Base-by-base conservation (phyloP, 345 rosid genomes). In the Sapria himalayana region DNA sequence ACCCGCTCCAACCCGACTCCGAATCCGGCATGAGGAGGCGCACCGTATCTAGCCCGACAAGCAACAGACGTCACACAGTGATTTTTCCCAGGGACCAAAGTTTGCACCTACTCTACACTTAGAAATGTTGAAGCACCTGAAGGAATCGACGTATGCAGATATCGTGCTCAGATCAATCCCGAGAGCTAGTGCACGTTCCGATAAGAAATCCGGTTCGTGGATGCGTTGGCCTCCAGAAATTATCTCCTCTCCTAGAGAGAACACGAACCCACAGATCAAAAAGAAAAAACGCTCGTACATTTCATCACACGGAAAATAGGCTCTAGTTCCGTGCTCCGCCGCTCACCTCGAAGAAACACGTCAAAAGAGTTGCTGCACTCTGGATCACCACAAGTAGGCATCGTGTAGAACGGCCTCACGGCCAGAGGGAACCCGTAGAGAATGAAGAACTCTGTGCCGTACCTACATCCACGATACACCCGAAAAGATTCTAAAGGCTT, bases 171-270 rank as follows among this genome's bases (percentile, higher is more conserved):
- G 80, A 48, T 89, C 82, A 39, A 82, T 78, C 13, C 82, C 85
- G 39, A 65, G 55, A 36, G 66, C 70, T 56, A 54, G 49, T 5
- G 94, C 98, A 11, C 78, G 93, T 67, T 76, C 59, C 13, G 60
- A 63, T 65, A 89, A 62, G 45, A 70, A 38, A 25, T 82, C 85
- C 15, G 91, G 73, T 25, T 61, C 73, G 61, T 82, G 94, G 41
- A 82, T 44, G 76, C 94, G 94, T 62, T 89, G 94, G 31, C 78
- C 93, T 56, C 94, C 98, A 3, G 98, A 81, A 35, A 89, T 82
- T 22, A 89, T 89, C 71, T 82, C 94, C 74, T 82, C 93, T 1
- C 98, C 97, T 81, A 22, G 32, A 37, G 16, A n/a, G 25, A 19
- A 7, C 25, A 8, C 20, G 19, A 31, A n/a, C n/a, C n/a, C n/a